Conservation (phyloP, 768 basidiomycete genomes). For the Termitomyces sp. region DNA sequence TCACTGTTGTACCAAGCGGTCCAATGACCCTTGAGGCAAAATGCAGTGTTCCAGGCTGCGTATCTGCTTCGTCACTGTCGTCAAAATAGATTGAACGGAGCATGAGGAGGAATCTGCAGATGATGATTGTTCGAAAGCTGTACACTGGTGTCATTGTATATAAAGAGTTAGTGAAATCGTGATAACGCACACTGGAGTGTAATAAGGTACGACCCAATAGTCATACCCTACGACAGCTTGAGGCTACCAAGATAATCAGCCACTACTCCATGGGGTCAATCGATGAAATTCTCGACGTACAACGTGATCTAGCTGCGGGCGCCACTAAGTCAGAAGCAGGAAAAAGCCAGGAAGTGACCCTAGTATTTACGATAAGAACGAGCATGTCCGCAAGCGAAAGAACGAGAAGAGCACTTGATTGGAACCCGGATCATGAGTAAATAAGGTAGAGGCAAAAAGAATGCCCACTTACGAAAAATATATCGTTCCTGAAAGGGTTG, state of each 20-base stretch:
- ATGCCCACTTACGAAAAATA: conserved; percentile 21
- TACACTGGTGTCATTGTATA: background rate
- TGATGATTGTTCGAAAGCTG: conserved; percentile 30
- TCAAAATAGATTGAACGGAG: conserved; percentile 23
- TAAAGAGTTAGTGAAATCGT: background rate
- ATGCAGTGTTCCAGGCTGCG: conserved; percentile 13
- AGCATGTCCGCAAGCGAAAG: conserved; percentile 16
- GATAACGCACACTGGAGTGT: conserved; percentile 26
- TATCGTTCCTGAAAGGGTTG: conserved; percentile 11
- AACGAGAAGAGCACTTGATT: conserved; percentile 20
- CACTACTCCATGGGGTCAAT: background rate
- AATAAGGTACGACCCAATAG: conserved; percentile 32
- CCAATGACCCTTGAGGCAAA: conserved; percentile 24
- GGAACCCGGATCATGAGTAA: background rate
- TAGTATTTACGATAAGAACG: conserved; percentile 22
- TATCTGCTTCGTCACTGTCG: conserved; percentile 11
- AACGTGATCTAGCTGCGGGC: conserved; percentile 8
- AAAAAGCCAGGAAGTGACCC: background rate
- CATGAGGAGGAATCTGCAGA: conserved; percentile 28
- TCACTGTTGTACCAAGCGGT: conserved; percentile 23
- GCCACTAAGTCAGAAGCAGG: background rate
- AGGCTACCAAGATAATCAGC: conserved; percentile 15
- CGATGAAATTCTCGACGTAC: background rate
- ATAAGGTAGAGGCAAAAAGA: background rate
- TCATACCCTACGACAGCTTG: conserved; percentile 25